Conservation (phyloP, 768 basidiomycete species). For the Tephrocybe rancida region DNA sequence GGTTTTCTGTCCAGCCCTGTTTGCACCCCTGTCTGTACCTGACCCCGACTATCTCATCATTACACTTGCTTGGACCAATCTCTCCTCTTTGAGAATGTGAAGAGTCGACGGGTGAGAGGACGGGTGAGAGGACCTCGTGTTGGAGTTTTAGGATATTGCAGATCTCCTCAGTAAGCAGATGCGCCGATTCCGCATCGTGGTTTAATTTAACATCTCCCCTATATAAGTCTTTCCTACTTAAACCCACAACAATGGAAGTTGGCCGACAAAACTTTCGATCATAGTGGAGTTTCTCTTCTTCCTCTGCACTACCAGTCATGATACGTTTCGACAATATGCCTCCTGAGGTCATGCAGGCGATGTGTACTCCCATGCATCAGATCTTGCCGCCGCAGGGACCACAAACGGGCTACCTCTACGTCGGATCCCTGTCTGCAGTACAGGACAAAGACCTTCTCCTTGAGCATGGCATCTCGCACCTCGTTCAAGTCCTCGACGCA, state of each 20-base stretch:
- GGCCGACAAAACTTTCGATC: slow-evolving; percentile 5
- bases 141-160: slow-evolving; percentile 3
- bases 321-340: slow-evolving; percentile 79
- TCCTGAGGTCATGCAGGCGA: slow-evolving; percentile 77
- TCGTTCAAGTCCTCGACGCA: slow-evolving; percentile 66
- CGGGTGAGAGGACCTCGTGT: slow-evolving; percentile 11
- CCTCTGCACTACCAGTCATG: slow-evolving; percentile 39
- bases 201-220: slow-evolving; percentile 18
- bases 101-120: neutral
- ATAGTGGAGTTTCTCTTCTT: neutral
- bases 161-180: slow-evolving; percentile 20
- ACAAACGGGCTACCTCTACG: slow-evolving; percentile 58
- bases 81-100: slow-evolving; percentile 11
- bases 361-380: slow-evolving; percentile 86
- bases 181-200: slow-evolving; percentile 12
- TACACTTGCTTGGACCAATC: slow-evolving; percentile 11
- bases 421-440: slow-evolving; percentile 64
- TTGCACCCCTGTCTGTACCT: slow-evolving; percentile 20
- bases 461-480: slow-evolving; percentile 48
- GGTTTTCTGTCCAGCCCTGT: slow-evolving; percentile 8
- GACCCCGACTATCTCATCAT: slow-evolving; percentile 8
- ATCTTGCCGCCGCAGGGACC: slow-evolving; percentile 48
- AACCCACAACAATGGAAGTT: slow-evolving; percentile 18
- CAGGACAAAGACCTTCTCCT: slow-evolving; percentile 58
- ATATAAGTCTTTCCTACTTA: slow-evolving; percentile 19